Conservation (phyloP, 2,329 filamentous ascomycete species). For the Dryadomyces sulphureus region DNA sequence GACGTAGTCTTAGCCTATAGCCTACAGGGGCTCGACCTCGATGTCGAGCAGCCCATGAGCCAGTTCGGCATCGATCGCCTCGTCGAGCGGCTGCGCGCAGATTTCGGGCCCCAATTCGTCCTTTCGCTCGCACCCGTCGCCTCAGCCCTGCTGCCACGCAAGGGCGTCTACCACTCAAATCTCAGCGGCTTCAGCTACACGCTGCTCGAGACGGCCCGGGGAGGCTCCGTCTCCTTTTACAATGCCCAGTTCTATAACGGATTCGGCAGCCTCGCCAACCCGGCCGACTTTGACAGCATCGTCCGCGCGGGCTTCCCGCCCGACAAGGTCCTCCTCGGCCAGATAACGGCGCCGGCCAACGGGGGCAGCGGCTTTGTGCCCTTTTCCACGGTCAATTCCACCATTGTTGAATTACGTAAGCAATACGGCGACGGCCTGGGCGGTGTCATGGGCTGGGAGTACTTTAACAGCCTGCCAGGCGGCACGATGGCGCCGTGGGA, state of each 20-base stretch:
- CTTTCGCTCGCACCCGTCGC: constrained; percentile 69
- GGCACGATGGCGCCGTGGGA: constrained; percentile 51
- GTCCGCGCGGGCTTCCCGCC: constrained; percentile 54
- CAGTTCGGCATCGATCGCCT: constrained; percentile 45
- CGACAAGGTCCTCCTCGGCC: constrained; percentile 60
- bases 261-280: constrained; percentile 47
- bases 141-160: constrained; percentile 41
- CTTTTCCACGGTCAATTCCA: constrained; percentile 29
- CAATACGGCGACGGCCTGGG: constrained; percentile 48
- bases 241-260: constrained; percentile 89
- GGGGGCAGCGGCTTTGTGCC: constrained; percentile 37
- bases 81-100: constrained; percentile 44
- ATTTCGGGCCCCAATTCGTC: constrained; percentile 53
- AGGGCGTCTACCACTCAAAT: constrained; percentile 25
- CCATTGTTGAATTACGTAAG: constrained; percentile 25
- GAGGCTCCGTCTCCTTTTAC: constrained; percentile 63
- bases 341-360: constrained; percentile 66
- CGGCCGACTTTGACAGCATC: constrained; percentile 34
- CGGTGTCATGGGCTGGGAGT: constrained; percentile 91
- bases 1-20: constrained; percentile 40
- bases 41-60: constrained; percentile 63
- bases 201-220: constrained; percentile 52
- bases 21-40: constrained; percentile 55
- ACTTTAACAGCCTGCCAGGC: constrained; percentile 67
- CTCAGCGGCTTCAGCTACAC: constrained; percentile 74